phyloP scores from a whole-genome alignment of 179 eudicot species.

The Drosera spatulata region DNA sequence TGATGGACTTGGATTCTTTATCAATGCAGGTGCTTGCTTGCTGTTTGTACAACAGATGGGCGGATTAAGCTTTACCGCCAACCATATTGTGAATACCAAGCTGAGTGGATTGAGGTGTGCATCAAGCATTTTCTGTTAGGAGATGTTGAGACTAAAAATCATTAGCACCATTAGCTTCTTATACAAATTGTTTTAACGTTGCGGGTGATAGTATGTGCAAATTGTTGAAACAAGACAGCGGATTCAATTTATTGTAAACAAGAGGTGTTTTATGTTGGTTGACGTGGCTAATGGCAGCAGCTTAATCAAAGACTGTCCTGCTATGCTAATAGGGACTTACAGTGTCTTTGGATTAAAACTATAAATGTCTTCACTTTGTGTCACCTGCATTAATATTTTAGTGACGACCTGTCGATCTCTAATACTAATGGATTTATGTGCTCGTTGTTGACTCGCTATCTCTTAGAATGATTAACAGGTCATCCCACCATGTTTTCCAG shows the following conservation, averaged over 20 bases:
- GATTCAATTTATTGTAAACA: too few relatives aligned
- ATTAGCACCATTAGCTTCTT: neutral
- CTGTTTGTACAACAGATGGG: conserved; percentile 78
- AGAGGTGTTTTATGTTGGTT: too few relatives aligned
- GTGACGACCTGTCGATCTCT: conserved; percentile 2
- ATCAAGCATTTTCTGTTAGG: neutral
- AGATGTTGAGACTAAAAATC: neutral
- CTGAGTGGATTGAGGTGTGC: conserved; percentile 89
- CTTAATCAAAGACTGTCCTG: too few relatives aligned
- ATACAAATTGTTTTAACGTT: neutral
- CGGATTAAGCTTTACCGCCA: conserved; percentile 66
- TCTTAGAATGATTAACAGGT: neutral
- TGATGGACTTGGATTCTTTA: neutral
- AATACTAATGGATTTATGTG: neutral
- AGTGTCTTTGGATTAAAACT: too few relatives aligned
- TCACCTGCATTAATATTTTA: too few relatives aligned
- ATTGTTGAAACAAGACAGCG: too few relatives aligned
- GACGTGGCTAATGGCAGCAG: too few relatives aligned
- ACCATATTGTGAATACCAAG: conserved; percentile 69
- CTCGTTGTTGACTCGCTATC: neutral
- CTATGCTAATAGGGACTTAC: too few relatives aligned
- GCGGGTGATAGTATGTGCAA: too few relatives aligned
- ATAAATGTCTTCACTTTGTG: too few relatives aligned
- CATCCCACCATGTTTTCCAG: conserved; percentile 14
- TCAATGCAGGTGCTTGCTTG: conserved; percentile 70